Evolutionary conservation across 306 rosid species (phyloP), one percentile per base, ranked within the genome.

Genomic region (Oemleria cerasiformis): DNA sequence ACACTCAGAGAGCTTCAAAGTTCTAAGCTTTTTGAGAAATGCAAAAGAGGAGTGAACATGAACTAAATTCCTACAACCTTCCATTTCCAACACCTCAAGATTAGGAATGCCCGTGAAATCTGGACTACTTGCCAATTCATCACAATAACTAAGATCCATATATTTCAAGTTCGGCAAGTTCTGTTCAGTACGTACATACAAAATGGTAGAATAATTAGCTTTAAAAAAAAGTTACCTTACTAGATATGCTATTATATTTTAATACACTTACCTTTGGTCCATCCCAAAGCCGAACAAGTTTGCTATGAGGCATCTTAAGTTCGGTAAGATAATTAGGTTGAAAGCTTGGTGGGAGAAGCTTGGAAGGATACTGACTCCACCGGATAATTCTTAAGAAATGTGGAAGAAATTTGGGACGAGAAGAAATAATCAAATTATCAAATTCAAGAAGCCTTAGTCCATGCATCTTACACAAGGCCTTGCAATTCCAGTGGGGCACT

Each of bases 391-490:
- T 61, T 9, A 76, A 42, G 9, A 57, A 62, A 61, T 3, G 6
- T 6, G 80, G 75, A 63, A 76, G 44, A 70, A 17, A 62, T 42
- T 62, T 48, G 54, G 41, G 67, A 8, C 34, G 5, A 0, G 43
- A 16, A 6, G 23, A 36, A 36, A 60, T 8, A 4, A 60, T 8
- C 65, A 60, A 16, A 42, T 49, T 43, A 11, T 34, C n/a, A 13
- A 68, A 36, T 7, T 59, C 19, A 10, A 76, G 10, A 42, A 71
- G 17, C 43, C 67, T 67, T 15, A 80, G 51, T 12, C 67, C 54
- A 30, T 19, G 65, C 78, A 80, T 70, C 7, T 34, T 75, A 64
- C 77, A 65, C 42, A 75, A 70, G 1, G 68, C 40, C 1, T 14
- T 36, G 0, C 39, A 15, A 16, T 9, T 66, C 73, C 81, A 81